Conservation (phyloP, 345 rosid species). For the Noccaea bulbosa region DNA sequence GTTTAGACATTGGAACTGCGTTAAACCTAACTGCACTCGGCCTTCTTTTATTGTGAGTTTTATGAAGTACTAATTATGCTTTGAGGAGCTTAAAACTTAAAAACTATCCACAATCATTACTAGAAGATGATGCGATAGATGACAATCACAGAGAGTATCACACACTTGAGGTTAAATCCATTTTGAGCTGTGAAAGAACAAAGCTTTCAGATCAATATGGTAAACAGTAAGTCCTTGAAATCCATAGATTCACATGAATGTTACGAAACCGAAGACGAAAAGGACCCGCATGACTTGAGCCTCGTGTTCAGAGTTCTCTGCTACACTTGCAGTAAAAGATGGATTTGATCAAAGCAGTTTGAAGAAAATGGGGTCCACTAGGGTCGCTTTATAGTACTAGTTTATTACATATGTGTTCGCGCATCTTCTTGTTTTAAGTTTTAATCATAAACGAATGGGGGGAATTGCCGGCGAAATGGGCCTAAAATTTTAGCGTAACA, state of each 20-base stretch:
- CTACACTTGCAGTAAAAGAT: neutral
- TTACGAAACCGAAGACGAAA: neutral
- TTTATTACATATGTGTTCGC: neutral
- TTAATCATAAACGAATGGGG: neutral
- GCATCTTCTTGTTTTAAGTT: neutral
- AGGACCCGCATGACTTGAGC: too few relatives aligned
- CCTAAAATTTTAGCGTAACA: slow-evolving; percentile 19
- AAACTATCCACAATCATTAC: too few relatives aligned
- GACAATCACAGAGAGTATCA: too few relatives aligned
- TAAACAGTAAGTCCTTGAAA: neutral
- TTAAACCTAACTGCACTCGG: too few relatives aligned
- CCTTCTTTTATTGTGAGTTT: too few relatives aligned
- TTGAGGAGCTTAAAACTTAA: too few relatives aligned
- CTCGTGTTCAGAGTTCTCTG: neutral
- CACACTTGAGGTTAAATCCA: too few relatives aligned
- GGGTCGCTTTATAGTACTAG: neutral
- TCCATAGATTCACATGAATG: neutral
- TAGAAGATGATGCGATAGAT: too few relatives aligned
- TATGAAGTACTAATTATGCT: too few relatives aligned
- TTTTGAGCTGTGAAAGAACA: neutral
- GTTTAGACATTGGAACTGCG: too few relatives aligned
- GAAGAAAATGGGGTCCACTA: neutral
- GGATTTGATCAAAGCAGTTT: too few relatives aligned
- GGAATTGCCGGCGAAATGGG: neutral
- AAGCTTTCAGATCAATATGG: neutral